Base-by-base conservation (phyloP, 2,329 filamentous ascomycete genomes). In the Ophiostoma ips region DNA sequence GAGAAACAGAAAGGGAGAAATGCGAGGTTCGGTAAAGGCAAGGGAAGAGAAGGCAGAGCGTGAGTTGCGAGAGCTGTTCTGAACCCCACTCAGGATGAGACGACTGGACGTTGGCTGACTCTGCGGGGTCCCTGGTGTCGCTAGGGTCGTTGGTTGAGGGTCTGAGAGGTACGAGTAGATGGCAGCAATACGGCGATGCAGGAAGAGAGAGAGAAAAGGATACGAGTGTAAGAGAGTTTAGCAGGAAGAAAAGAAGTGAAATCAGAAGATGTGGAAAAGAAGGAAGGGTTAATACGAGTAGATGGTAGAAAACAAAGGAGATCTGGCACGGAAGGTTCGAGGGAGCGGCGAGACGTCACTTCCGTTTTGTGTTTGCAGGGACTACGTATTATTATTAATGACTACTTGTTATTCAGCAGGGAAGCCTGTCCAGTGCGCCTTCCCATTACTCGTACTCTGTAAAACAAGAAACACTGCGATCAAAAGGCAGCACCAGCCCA, bases 81-180 rank as follows among this genome's bases (percentile, higher is more conserved):
- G 50, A 52, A 51, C 50, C 50, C 50, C 50, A 51, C 50, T 21
- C 46, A 16, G 16, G n/a, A 12, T 28, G 38, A 41, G 38, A 28
- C 38, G 24, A 41, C 38, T 41, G 21, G 38, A 30, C 12, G 40
- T 30, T 43, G 40, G 33, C 37, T 49, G 34, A 18, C 50, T 52
- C 38, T 51, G 51, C 51, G 53, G 51, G 51, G 50, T 50, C 36
- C 19, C 13, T 31, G 28, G 30, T 45, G 43, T 33, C 24, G 40
- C 40, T 30, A 30, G 40, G 40, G 30, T 43, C 21, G 40, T 30
- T 15, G 40, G 10, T 30, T 8, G 24, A 28, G 8, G 15, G 11
- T n/a, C n/a, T n/a, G n/a, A n/a, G n/a, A n/a, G n/a, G n/a, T n/a
- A n/a, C n/a, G n/a, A n/a, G n/a, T n/a, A 28, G 24, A 28, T 28